A percentile compares a stretch with the other conserved stretches of the same genome.
Conservation (phyloP, 1,284 basidiomycete species). For the Mycena citricolor region DNA sequence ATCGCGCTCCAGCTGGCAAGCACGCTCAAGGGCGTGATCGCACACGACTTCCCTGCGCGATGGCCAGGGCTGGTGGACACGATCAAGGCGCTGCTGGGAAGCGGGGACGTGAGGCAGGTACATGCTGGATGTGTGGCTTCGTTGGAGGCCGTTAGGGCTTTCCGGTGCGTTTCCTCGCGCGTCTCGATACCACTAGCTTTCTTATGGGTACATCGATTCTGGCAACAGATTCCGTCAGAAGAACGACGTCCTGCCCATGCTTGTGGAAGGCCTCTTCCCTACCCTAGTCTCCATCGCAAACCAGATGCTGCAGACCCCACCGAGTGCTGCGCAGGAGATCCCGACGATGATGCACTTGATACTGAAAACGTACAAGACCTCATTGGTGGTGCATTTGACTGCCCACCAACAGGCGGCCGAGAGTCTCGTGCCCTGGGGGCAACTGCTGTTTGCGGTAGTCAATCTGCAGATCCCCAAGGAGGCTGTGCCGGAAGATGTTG, state of each 20-base stretch:
- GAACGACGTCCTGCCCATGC: slow-evolving; percentile 53
- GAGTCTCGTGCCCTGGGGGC: slow-evolving; percentile 81
- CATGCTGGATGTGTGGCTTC: slow-evolving; percentile 76
- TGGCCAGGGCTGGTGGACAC: slow-evolving; percentile 69
- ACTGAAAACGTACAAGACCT: slow-evolving; percentile 80
- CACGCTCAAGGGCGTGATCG: slow-evolving; percentile 68
- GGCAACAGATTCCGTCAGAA: slow-evolving; percentile 62
- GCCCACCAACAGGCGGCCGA: slow-evolving; percentile 71
- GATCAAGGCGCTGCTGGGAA: slow-evolving; percentile 62
- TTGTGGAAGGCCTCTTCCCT: slow-evolving; percentile 70
- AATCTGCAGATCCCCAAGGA: slow-evolving; percentile 66
- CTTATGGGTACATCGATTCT: not conserved
- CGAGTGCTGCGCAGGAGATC: slow-evolving; percentile 53
- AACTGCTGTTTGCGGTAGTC: slow-evolving; percentile 75
- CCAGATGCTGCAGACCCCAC: slow-evolving; percentile 61
- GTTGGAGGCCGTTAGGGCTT: slow-evolving; percentile 74
- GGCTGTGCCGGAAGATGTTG: slow-evolving; percentile 66
- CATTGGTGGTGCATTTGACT: slow-evolving; percentile 70
- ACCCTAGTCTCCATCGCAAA: slow-evolving; percentile 68
- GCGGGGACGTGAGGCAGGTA: slow-evolving; percentile 66
- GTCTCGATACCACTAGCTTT: not conserved
- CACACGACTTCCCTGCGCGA: slow-evolving; percentile 71
- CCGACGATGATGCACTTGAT: slow-evolving; percentile 80
- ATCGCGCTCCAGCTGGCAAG: slow-evolving; percentile 75
- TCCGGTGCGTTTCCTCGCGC: slow-evolving; percentile 37